Base-by-base conservation (phyloP, 495 filamentous ascomycete species). In the Neurospora pannonica region DNA sequence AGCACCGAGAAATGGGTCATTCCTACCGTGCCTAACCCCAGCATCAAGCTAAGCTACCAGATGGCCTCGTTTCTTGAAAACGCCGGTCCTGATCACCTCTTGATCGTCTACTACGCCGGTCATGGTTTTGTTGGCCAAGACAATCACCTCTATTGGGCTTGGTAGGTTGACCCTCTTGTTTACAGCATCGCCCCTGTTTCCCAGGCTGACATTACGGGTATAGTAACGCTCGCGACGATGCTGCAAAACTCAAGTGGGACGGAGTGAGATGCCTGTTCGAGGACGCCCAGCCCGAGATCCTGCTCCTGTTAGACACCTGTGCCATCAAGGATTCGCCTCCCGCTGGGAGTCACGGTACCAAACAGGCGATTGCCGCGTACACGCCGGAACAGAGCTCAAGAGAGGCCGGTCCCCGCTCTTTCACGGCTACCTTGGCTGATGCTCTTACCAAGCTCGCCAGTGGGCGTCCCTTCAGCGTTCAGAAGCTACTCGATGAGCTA, bases 101-200 rank as follows among this genome's bases (percentile, higher is more conserved):
- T 88, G 73, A 86, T 89, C 73, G 84, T 89, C 74, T 88, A 88
- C 77, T 89, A 89, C 76, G 87, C 86, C 40, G 87, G 87, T 15
- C 81, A 87, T 75, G 85, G 86, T 21, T 86, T 82, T 74, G 79
- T 86, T 71, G 85, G 86, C 3, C 73, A 81, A 7, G 86, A 89
- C 75, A 83, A 85, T 74, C 86, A 87, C 75, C 81, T 88, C 5
- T 88, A 86, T 74, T 88, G 87, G 87, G 85, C 87, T 31, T 85
- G 85, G 87, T 89, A 82, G 76, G 87, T 83, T 2, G 69, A 70
- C 36, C 70, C 38, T 70, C 69, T 67, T 40, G 2, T 67, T 9
- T 17, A 17, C 54, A 67, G 36, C 46, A 17, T 42, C 24, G 17
- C 42, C n/a, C 36, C 38, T 28, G 24, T 24, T 46, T 8, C 70